These are phyloP conservation scores for Amanita pseudoporphyria DNA, from an alignment of 768 basidiomycete species.

Conservation along the genomic window DNA sequence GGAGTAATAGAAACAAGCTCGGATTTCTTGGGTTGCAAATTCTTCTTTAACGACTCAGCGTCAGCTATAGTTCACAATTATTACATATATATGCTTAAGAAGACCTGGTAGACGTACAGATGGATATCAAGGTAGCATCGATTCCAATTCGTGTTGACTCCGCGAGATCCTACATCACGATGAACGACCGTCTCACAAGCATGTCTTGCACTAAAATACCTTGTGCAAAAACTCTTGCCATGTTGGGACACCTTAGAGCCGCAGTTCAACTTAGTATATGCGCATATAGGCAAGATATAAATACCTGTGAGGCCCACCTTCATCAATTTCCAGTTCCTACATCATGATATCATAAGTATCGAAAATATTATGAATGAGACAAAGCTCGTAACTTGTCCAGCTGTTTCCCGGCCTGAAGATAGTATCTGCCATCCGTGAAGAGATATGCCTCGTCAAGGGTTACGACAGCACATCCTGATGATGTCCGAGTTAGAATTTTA, in stretches of 20 bases:
- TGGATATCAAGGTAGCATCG: conserved; percentile 68
- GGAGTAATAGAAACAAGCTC: conserved; percentile 50
- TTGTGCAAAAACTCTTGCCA: conserved; percentile 85
- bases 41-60: conserved; percentile 48
- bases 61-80: conserved; percentile 35
- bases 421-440: conserved; percentile 96
- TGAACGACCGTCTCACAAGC: background rate
- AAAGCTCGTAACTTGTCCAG: conserved; percentile 55
- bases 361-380: background rate
- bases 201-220: conserved; percentile 23
- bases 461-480: conserved; percentile 14
- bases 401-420: conserved; percentile 85
- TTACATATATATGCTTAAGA: background rate
- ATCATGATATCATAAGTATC: background rate
- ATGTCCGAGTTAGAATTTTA: background rate
- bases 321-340: conserved; percentile 88
- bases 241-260: conserved; percentile 61
- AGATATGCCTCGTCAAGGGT: conserved; percentile 45
- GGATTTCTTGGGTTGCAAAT: conserved; percentile 45
- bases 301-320: conserved; percentile 79
- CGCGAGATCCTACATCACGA: conserved; percentile 42
- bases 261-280: background rate
- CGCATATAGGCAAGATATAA: background rate
- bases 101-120: conserved; percentile 30
- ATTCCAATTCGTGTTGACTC: conserved; percentile 64